Percentiles rank a stretch among this genome's conserved stretches.
phyloP scores from a whole-genome alignment of 805 yeast genomes.

The Starmerella vitae region DNA sequence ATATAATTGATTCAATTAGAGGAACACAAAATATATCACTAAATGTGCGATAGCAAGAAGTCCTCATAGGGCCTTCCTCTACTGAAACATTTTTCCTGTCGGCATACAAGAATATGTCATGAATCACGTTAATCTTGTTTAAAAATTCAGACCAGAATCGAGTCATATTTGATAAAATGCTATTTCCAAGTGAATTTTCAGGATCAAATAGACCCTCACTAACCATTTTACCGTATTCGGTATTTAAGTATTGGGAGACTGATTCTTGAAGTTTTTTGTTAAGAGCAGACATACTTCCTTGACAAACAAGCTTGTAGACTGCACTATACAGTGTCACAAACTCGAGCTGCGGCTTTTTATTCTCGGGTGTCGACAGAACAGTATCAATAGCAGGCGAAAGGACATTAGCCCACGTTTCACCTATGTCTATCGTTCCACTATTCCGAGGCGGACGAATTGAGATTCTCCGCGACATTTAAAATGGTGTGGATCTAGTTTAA shows the following conservation, averaged over 20 bases:
- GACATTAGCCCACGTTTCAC: constrained; percentile 15
- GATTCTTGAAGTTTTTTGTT: constrained; percentile 12
- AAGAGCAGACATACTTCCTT: constrained; percentile 19
- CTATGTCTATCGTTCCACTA: constrained; percentile 13
- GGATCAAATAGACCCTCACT: too few relatives aligned
- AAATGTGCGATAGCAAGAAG: too few relatives aligned
- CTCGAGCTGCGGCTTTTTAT: constrained; percentile 4
- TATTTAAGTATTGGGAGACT: constrained; percentile 7
- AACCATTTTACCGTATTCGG: too few relatives aligned
- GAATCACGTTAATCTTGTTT: too few relatives aligned
- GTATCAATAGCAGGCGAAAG: constrained; percentile 21
- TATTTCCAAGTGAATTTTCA: background rate
- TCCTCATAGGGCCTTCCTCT: too few relatives aligned
- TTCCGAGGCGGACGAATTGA: constrained; percentile 19
- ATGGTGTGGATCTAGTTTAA: too few relatives aligned
- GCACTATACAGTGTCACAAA: constrained; percentile 18
- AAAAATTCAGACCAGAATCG: too few relatives aligned
- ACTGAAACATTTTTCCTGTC: too few relatives aligned
- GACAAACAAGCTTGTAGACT: constrained; percentile 19
- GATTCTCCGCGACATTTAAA: constrained; percentile 17
- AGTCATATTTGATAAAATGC: constrained; percentile 8
- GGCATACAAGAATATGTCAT: constrained; percentile 22
- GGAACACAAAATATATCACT: too few relatives aligned
- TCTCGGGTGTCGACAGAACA: constrained; percentile 7
- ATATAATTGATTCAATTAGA: too few relatives aligned